phyloP scores from a whole-genome alignment of 2,329 filamentous ascomycete genomes.

The Microcyclospora tardicrescens region DNA sequence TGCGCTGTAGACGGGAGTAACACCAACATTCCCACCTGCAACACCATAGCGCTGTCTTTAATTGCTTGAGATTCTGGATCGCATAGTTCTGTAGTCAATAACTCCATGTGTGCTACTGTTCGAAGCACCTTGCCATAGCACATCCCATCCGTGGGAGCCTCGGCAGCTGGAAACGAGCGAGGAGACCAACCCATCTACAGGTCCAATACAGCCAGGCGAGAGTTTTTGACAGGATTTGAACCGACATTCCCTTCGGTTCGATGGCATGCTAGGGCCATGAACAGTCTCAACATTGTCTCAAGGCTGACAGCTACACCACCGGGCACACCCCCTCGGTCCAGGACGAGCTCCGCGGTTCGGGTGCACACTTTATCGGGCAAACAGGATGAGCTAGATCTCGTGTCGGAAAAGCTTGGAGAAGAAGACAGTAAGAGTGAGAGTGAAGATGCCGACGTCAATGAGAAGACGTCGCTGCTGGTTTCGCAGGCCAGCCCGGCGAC shows the following conservation, averaged over 20 bases:
- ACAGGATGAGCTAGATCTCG: constrained; percentile 5
- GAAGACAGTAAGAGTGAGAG: neutral
- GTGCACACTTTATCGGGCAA: constrained; percentile 6
- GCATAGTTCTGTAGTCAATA: no score
- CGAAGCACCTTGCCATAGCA: no score
- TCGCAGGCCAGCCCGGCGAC: constrained; percentile 9
- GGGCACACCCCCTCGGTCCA: constrained; percentile 37
- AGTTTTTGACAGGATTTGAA: no score
- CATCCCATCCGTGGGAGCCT: no score
- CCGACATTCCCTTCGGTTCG: neutral
- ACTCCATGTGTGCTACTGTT: no score
- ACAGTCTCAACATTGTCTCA: constrained; percentile 90
- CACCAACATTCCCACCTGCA: no score
- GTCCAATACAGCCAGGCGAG: no score
- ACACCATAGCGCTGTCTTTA: no score
- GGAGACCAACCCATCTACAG: no score
- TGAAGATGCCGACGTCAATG: constrained; percentile 30
- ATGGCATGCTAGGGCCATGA: constrained; percentile 51
- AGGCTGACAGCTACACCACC: constrained; percentile 50
- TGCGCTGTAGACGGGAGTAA: no score
- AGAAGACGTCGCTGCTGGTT: constrained; percentile 55
- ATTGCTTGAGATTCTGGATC: no score
- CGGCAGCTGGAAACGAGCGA: no score
- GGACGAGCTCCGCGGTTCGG: constrained; percentile 21
- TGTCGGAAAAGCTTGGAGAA: constrained; percentile 2